Base-by-base conservation (phyloP, 1,139 yeast genomes). In the Lodderomyces pseudojiufengensis region DNA sequence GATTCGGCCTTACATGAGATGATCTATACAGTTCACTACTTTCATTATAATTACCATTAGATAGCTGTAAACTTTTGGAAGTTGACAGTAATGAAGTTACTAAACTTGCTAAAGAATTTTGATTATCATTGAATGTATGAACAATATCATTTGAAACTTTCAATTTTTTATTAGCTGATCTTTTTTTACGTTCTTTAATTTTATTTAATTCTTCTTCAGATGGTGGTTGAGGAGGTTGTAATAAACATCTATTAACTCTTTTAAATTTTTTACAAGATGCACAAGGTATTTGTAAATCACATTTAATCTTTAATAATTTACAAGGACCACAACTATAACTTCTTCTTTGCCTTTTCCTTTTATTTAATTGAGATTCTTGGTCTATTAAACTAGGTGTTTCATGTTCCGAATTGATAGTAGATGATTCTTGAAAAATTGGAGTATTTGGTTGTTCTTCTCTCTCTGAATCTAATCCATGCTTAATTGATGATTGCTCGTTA, bases 271-370 rank as follows among this genome's bases (percentile, higher is more conserved):
- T 48, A 49, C 81, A 76, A 16, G 74, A 62, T 2, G 70, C 55
- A 49, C 81, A 76, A 0, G 80, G 80, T 8, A 58, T 54, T 32
- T 59, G 53, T 37, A 73, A 62, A 43, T 76, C 78, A 54, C 81
- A 76, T 45, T 73, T 73, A 44, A 74, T 70, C 50, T 76, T 76
- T 35, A 71, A 65, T 21, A 59, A 51, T 47, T 73, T 73, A 47
- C 81, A 76, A 3, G 78, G 78, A 0, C 80, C 80, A 52, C 81
- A 76, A 39, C 73, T 70, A 48, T 76, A 76, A 22, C 77, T 70
- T 38, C 80, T 56, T 44, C 81, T 57, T 40, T 61, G 63, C 29
- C 68, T 47, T 43, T 60, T 61, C 6, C 46, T 47, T 35, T 43
- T 46, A 24, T 32, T 16, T 13, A 14, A 18, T 10, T 18, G 20